These are phyloP conservation scores for Wickerhamiella cacticola DNA, from an alignment of 805 yeast genomes.

Conservation along the genomic window DNA sequence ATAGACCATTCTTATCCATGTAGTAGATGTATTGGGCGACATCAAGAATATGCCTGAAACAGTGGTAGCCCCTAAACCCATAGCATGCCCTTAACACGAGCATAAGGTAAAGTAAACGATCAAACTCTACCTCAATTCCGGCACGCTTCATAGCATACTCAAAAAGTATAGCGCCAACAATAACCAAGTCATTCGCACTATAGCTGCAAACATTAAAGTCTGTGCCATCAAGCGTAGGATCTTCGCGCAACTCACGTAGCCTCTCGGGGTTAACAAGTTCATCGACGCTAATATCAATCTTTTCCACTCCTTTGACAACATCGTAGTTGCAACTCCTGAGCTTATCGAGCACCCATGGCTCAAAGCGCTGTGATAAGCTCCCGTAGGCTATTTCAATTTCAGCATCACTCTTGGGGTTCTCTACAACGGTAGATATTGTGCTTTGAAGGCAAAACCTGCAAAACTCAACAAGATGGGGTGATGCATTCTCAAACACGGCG, in stretches of 20 bases:
- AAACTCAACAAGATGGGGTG: neutral
- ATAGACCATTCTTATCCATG: slow-evolving; percentile 18
- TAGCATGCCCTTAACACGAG: slow-evolving; percentile 60
- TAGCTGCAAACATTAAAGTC: neutral
- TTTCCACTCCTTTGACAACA: neutral
- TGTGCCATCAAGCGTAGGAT: neutral
- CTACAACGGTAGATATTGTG: neutral
- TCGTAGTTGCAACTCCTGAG: neutral
- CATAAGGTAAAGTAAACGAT: neutral
- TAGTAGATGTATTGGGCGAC: slow-evolving; percentile 81
- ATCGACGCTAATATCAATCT: neutral
- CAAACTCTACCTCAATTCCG: neutral
- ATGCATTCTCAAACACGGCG: neutral
- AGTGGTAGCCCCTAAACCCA: slow-evolving; percentile 79
- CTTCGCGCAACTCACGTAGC: neutral
- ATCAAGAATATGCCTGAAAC: slow-evolving; percentile 90
- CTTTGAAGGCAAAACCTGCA: neutral
- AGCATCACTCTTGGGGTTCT: neutral
- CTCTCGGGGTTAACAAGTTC: neutral
- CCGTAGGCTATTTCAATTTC: neutral
- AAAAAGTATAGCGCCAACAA: neutral
- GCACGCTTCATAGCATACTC: neutral
- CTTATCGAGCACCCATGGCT: slow-evolving; percentile 4
- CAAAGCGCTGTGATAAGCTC: neutral
- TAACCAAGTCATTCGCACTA: slow-evolving; percentile 3